These are phyloP conservation scores for Lachancea lanzarotensis DNA, from an alignment of 805 yeast species.

Conservation along the genomic window DNA sequence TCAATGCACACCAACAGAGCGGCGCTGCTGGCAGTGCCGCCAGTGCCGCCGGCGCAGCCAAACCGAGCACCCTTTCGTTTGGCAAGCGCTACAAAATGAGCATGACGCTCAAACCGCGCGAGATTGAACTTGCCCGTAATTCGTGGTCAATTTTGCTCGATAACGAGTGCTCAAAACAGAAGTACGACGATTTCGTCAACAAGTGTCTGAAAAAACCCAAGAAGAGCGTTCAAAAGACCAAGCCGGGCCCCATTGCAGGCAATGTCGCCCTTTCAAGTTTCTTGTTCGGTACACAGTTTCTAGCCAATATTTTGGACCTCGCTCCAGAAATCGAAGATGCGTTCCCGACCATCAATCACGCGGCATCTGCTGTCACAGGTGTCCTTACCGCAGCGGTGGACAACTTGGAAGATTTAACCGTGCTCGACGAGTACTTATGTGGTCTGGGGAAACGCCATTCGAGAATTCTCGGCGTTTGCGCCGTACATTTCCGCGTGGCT, in stretches of 20 bases:
- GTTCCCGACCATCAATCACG: conserved; percentile 72
- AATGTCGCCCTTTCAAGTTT: conserved; percentile 41
- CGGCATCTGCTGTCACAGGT: conserved; percentile 77
- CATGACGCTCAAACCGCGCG: not conserved
- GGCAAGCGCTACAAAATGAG: conserved; percentile 5
- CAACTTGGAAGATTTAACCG: conserved; percentile 52
- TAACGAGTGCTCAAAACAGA: conserved; percentile 1
- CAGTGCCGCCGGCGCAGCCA: not conserved
- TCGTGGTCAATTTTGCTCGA: conserved; percentile 5
- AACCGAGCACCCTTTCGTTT: not conserved
- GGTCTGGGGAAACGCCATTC: conserved; percentile 70
- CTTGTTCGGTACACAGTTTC: conserved; percentile 69
- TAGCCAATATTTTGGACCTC: conserved; percentile 57
- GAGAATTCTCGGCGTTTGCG: conserved; percentile 65
- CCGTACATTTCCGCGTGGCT: conserved; percentile 61
- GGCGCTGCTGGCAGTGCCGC: too few species aligned
- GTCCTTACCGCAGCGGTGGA: conserved; percentile 62
- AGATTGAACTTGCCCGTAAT: not conserved
- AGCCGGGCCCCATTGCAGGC: not conserved
- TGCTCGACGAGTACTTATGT: conserved; percentile 51
- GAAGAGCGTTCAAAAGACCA: not conserved
- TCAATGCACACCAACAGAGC: not conserved
- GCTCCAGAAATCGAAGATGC: conserved; percentile 53
- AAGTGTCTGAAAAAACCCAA: not conserved
- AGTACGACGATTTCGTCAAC: conserved; percentile 1